Percentiles rank a stretch among this genome's conserved stretches.
These are phyloP conservation scores for Anthoceros angustus DNA, from an alignment of 225 moss, liverwort and hornwort species.

Conservation along the genomic window DNA sequence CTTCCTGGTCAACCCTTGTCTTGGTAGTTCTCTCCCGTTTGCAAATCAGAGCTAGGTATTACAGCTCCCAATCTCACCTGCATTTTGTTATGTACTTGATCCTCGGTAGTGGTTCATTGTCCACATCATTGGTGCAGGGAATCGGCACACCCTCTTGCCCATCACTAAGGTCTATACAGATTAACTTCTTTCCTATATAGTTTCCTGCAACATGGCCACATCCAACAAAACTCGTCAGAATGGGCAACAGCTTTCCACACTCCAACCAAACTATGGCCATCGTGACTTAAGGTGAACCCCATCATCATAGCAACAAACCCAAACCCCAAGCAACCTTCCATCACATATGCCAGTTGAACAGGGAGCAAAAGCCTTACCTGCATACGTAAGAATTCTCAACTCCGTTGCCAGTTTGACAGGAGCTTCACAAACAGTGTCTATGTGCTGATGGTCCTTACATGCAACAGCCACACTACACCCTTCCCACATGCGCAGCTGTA, in stretches of 20 bases:
- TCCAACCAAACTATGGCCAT: too few species aligned
- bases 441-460: conserved; percentile 54
- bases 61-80: conserved; percentile 11
- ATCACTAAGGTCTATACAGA: conserved; percentile 52
- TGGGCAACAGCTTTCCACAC: too few species aligned
- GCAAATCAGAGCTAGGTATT: too few species aligned
- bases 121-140: conserved; percentile 95
- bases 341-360: background rate
- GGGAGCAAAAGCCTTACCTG: background rate
- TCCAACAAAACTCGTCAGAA: too few species aligned
- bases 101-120: conserved; percentile 42
- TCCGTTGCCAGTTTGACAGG: conserved; percentile 13
- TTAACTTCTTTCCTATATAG: conserved; percentile 48
- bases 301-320: too few species aligned
- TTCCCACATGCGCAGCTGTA: conserved; percentile 86
- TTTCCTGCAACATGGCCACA: background rate
- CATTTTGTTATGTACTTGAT: conserved; percentile 32
- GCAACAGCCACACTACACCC: conserved; percentile 60
- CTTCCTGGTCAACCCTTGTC: background rate
- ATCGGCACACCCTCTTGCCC: conserved; percentile 46
- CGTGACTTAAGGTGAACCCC: too few species aligned
- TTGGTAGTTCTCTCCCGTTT: background rate
- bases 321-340: too few species aligned
- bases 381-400: background rate
- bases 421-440: conserved; percentile 17